Conservation (phyloP, 257 asterid genomes). For the Solanum chmielewskii region DNA sequence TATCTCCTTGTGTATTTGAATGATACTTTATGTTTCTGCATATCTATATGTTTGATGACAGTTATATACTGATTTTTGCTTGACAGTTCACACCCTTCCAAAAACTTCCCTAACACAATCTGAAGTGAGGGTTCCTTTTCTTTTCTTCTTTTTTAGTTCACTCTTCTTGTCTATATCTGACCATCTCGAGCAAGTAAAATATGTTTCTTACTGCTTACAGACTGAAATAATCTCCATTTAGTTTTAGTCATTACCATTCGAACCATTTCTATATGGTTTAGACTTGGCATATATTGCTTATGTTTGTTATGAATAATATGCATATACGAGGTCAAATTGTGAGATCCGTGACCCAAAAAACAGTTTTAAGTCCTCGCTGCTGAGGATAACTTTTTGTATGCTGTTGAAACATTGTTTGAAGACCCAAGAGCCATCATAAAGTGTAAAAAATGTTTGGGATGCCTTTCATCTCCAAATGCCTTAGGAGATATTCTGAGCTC, state of each 20-base stretch:
- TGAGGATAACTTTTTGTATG: background rate
- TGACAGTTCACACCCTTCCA: background rate
- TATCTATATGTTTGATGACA: background rate
- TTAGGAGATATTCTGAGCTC: background rate
- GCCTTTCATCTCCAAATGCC: background rate
- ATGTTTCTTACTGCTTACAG: background rate
- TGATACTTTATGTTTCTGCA: background rate
- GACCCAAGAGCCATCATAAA: background rate
- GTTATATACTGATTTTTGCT: background rate
- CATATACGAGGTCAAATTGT: background rate
- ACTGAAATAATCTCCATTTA: background rate
- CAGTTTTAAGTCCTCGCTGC: background rate
- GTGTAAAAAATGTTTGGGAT: background rate
- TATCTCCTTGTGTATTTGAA: background rate
- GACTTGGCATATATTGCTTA: background rate
- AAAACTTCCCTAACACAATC: background rate
- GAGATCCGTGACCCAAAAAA: background rate
- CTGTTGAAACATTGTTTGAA: background rate
- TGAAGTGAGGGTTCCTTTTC: background rate
- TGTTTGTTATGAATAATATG: background rate
- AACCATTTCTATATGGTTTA: background rate
- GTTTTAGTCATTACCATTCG: background rate
- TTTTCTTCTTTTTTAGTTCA: background rate
- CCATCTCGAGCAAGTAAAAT: background rate
- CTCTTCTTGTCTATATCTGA: background rate